Percentiles rank a stretch among this genome's conserved stretches.
Conservation (phyloP, 225 moss, liverwort and hornwort species). For the Physcomitrellopsis africana region DNA sequence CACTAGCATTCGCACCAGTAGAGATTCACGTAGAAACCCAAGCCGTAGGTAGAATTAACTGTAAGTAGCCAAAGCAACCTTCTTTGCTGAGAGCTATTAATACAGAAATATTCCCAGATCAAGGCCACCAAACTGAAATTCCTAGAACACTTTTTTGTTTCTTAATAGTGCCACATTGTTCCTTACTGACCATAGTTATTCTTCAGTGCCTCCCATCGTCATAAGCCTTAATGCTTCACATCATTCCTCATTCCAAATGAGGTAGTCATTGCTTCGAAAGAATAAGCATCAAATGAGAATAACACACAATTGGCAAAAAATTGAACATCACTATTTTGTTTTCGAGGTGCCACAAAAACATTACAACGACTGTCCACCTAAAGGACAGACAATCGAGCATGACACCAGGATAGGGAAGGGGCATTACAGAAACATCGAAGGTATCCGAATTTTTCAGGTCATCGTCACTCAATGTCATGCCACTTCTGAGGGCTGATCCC, state of each 20-base stretch:
- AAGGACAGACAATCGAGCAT: constrained; percentile 22
- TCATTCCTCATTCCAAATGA: constrained; percentile 17
- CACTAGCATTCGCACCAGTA: constrained; percentile 45
- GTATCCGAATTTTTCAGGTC: constrained; percentile 97
- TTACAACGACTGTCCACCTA: constrained; percentile 12
- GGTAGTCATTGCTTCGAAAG: constrained; percentile 15
- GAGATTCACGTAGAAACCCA: constrained; percentile 32
- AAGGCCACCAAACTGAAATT: constrained; percentile 16
- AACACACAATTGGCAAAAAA: not conserved
- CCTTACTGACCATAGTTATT: not conserved
- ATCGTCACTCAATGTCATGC: constrained; percentile 84
- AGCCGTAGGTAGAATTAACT: constrained; percentile 17
- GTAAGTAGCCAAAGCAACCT: constrained; percentile 15
- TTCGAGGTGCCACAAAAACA: constrained; percentile 15
- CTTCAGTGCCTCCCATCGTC: not conserved
- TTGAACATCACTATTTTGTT: not conserved
- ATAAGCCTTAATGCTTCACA: constrained; percentile 7
- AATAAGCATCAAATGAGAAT: constrained; percentile 8
- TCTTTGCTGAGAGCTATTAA: constrained; percentile 10
- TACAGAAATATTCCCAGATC: constrained; percentile 5
- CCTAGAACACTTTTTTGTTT: constrained; percentile 3
- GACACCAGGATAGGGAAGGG: constrained; percentile 30
- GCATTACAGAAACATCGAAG: constrained; percentile 85
- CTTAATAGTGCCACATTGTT: constrained; percentile 22
- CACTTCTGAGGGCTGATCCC: constrained; percentile 68